Conservation (phyloP, 1,284 basidiomycete species). For the Gomphus sp. region DNA sequence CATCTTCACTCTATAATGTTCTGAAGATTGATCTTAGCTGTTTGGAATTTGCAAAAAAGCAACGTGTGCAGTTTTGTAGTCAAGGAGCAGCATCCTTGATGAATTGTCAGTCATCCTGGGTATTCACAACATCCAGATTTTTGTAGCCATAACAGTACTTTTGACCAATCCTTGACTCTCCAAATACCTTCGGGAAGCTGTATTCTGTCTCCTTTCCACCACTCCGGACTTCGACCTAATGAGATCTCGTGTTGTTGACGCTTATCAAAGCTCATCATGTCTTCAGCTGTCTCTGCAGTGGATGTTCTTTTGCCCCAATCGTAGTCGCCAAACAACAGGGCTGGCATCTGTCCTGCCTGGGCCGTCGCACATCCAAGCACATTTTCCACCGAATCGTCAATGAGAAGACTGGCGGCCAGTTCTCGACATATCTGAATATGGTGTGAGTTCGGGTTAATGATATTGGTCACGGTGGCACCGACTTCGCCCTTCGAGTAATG, state of each 20-base stretch:
- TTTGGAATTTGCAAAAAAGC: neutral
- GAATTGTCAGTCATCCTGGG: neutral
- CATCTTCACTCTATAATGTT: neutral
- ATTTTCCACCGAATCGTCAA: conserved; percentile 78
- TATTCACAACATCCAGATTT: neutral
- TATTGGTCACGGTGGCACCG: conserved; percentile 10
- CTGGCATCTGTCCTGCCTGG: conserved; percentile 31
- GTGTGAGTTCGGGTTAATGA: neutral
- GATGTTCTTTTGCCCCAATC: conserved; percentile 60
- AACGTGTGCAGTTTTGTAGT: neutral
- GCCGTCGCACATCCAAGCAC: conserved; percentile 46
- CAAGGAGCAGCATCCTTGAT: neutral
- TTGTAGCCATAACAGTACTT: conserved; percentile 40
- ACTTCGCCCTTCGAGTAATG: conserved; percentile 63
- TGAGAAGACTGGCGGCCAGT: conserved; percentile 53
- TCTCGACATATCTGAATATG: conserved; percentile 47
- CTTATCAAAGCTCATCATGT: conserved; percentile 51
- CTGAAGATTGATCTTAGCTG: neutral
- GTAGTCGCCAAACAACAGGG: conserved; percentile 72
- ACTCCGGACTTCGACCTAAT: conserved; percentile 32
- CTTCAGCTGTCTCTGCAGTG: conserved; percentile 32
- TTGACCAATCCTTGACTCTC: conserved; percentile 48
- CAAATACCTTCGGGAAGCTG: conserved; percentile 37
- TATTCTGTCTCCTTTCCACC: conserved; percentile 47
- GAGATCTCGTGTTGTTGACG: conserved; percentile 33